Base-by-base conservation (phyloP, 2,329 filamentous ascomycete species). In the Fusarium sp. region DNA sequence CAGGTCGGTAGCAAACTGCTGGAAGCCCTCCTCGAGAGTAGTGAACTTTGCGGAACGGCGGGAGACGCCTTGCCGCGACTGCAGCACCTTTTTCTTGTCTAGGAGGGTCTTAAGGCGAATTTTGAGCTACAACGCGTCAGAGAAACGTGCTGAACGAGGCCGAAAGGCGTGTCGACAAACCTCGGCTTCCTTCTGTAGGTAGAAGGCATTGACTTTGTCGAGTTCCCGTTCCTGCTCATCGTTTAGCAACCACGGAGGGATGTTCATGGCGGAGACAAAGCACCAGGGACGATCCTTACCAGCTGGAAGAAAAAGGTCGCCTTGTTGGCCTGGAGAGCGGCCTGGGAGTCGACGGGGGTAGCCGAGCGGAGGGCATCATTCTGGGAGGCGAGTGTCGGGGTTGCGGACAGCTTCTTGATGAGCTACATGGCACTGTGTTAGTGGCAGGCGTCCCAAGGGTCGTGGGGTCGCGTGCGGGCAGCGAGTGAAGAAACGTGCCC, bases 281-380 rank as follows among this genome's bases (percentile, higher is more conserved):
- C 51, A 69, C 58, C 57, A 63, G 63, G 66, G 38, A 49, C 16
- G 23, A 18, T 57, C 64, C 89, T 78, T 87, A 97, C 93, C 80
- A 99, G 85, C 80, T 96, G 92, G 80, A 98, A 98, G 86, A 99
- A 99, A 82, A 99, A 99, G 10, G 95, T 97, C 61, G 95, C 95
- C 82, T 96, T 97, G 83, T 99, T 99, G 62, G 95, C 96, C 80
- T 97, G 94, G 54, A 98, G 85, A 49, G 93, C 91, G 54, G 91
- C 89, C 81, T 97, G 94, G n/a, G 93, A 90, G 79, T 97, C 93
- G 72, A 85, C 77, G 54, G 82, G 80, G 53, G 81, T 81, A 69
- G 79, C 76, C 55, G 80, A 79, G 68, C 83, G 82, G 73, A 82
- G 81, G 71, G 81, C 74, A 69, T 91, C 90, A 82, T 90, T 90